Conservation (phyloP, 139 green algal species). For the Chlorella sp. region DNA sequence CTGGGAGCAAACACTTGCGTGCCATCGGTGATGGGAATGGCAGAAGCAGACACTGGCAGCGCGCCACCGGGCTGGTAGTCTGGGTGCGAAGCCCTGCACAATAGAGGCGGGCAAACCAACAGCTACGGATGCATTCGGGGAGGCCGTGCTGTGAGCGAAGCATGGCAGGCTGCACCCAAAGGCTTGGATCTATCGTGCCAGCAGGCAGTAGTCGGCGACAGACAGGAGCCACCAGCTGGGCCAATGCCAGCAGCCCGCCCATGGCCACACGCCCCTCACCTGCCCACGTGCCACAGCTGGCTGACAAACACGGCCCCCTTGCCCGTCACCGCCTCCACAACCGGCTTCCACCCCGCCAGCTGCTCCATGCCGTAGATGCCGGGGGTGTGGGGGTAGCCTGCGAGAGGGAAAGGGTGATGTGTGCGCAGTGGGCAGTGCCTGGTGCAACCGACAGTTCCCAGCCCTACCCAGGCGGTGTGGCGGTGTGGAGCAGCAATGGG, state of each 20-base stretch:
- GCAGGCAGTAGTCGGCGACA: too few species aligned
- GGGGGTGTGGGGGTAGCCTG: constrained; percentile 23
- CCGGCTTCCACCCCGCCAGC: constrained; percentile 83
- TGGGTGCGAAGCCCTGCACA: not conserved
- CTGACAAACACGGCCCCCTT: constrained; percentile 79
- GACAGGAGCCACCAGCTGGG: not conserved
- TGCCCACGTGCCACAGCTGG: constrained; percentile 77
- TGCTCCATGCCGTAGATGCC: constrained; percentile 80
- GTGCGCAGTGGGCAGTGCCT: too few species aligned
- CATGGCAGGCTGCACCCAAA: too few species aligned
- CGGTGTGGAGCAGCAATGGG: too few species aligned
- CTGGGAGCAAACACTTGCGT: constrained; percentile 3
- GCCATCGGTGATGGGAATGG: constrained; percentile 52
- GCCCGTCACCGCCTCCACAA: constrained; percentile 75
- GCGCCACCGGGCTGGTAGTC: constrained; percentile 61
- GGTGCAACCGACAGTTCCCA: too few species aligned
- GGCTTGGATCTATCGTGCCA: too few species aligned
- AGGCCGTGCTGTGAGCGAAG: too few species aligned
- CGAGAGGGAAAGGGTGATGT: too few species aligned
- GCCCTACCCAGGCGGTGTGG: too few species aligned
- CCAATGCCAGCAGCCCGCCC: too few species aligned
- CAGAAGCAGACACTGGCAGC: constrained; percentile 65
- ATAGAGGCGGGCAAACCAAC: too few species aligned
- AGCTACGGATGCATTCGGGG: too few species aligned
- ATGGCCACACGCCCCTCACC: constrained; percentile 42